phyloP scores from a whole-genome alignment of 768 basidiomycete species.

The Coprinopsis strossmayeri region DNA sequence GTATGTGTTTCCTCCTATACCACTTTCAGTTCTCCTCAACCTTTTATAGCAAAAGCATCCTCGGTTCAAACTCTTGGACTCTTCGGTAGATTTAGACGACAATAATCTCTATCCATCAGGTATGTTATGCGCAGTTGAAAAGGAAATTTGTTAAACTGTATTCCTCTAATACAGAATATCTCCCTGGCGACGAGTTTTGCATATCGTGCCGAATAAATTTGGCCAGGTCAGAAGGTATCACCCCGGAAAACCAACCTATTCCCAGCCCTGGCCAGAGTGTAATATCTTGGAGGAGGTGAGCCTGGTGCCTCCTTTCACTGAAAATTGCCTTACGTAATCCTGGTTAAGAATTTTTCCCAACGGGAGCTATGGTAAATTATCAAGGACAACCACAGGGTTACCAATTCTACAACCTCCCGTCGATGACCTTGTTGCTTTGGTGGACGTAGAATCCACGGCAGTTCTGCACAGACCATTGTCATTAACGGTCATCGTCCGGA shows the following conservation, averaged over 20 bases:
- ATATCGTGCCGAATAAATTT: conserved; percentile 49
- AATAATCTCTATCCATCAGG: conserved; percentile 42
- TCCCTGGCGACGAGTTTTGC: conserved; percentile 59
- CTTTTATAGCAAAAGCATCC: conserved; percentile 31
- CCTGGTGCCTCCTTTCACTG: background rate
- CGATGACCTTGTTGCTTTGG: conserved; percentile 59
- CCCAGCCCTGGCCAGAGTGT: conserved; percentile 53
- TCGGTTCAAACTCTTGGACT: conserved; percentile 42
- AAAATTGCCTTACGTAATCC: background rate
- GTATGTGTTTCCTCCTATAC: conserved; percentile 29
- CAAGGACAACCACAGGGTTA: conserved; percentile 48
- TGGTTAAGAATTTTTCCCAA: conserved; percentile 37
- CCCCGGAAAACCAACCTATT: conserved; percentile 25
- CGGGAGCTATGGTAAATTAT: conserved; percentile 35
- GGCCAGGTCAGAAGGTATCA: conserved; percentile 31
- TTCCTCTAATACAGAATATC: conserved; percentile 39
- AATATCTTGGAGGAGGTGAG: conserved; percentile 62
- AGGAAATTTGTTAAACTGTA: background rate
- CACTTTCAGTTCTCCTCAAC: conserved; percentile 2
- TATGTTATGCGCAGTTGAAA: conserved; percentile 18
- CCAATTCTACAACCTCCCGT: conserved; percentile 56
- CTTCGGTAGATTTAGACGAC: conserved; percentile 40
- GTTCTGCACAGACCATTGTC: conserved; percentile 55
- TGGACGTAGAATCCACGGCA: conserved; percentile 56
- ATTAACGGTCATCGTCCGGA: conserved; percentile 57